Evolutionary conservation across 495 filamentous ascomycete genomes (phyloP).

Genomic region (Xylaria bambusicola): DNA sequence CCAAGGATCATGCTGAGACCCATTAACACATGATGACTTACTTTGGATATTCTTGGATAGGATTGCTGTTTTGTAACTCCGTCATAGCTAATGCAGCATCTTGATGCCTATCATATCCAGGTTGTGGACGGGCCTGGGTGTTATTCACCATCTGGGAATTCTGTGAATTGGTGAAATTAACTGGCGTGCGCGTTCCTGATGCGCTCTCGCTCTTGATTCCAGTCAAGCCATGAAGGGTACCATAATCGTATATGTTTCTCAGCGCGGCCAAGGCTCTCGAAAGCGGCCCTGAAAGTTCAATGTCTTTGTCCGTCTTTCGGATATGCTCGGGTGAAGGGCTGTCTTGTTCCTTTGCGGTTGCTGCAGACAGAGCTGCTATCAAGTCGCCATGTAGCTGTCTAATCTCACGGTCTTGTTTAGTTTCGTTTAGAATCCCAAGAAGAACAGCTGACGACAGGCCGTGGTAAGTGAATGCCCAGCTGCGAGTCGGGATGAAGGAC

Average conservation of each 20-base stretch:
- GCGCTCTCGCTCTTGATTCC: conserved; percentile 43
- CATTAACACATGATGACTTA: conserved; percentile 23
- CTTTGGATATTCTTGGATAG: conserved; percentile 38
- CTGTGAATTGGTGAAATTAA: conserved; percentile 24
- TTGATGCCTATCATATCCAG: conserved; percentile 50
- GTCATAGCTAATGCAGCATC: conserved; percentile 59
- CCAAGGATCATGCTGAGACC: background rate
- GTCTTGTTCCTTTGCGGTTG: conserved; percentile 53
- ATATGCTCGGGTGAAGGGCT: conserved; percentile 48
- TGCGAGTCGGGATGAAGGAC: conserved; percentile 63
- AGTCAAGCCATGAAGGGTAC: conserved; percentile 43
- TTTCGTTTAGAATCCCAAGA: conserved; percentile 64
- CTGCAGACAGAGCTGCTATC: conserved; percentile 57
- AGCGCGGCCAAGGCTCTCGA: conserved; percentile 55
- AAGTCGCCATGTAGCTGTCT: conserved; percentile 57
- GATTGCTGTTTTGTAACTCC: conserved; percentile 51
- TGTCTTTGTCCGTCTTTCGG: conserved; percentile 51
- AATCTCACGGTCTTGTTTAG: conserved; percentile 56
- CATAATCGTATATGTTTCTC: conserved; percentile 61
- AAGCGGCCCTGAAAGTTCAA: conserved; percentile 56
- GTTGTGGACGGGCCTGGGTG: conserved; percentile 33
- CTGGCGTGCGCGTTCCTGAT: conserved; percentile 46
- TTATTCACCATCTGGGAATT: conserved; percentile 21
- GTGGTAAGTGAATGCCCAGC: conserved; percentile 68
- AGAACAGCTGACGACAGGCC: conserved; percentile 65